phyloP scores from a whole-genome alignment of 805 yeast genomes.

The Pichia phayaonensis region DNA sequence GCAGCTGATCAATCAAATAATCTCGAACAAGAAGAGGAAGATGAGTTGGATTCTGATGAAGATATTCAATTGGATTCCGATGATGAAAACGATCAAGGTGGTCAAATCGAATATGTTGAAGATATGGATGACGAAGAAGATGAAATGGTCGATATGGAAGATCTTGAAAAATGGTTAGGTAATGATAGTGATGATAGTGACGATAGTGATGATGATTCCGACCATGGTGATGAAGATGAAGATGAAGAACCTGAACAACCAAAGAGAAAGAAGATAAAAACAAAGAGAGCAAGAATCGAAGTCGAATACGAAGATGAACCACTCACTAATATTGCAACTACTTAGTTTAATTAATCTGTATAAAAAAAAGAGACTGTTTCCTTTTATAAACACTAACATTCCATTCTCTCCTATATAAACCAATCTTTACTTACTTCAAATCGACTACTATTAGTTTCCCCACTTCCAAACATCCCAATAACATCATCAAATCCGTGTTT shows the following conservation, averaged over 20 bases:
- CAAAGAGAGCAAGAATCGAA: conserved; percentile 52
- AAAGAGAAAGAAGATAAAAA: conserved; percentile 45
- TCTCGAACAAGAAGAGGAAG: conserved; percentile 43
- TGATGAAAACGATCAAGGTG: conserved; percentile 46
- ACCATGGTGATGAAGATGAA: conserved; percentile 20
- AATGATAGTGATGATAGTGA: conserved; percentile 23
- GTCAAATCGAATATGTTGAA: conserved; percentile 82
- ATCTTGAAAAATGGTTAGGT: conserved; percentile 78
- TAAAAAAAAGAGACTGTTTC: neutral
- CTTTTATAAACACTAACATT: neutral
- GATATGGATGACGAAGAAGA: conserved; percentile 79
- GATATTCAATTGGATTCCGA: conserved; percentile 46
- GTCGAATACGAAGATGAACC: conserved; percentile 68
- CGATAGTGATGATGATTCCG: conserved; percentile 24
- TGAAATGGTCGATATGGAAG: conserved; percentile 88
- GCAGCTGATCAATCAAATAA: conserved; percentile 49
- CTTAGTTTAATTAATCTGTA: neutral
- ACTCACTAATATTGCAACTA: conserved; percentile 24
- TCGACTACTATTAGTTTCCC: neutral
- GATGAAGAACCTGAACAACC: conserved; percentile 31
- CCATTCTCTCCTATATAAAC: neutral
- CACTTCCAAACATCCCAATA: neutral
- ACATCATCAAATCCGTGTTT: conserved; percentile 9
- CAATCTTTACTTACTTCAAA: conserved; percentile 4
- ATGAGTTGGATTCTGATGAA: conserved; percentile 68